Evolutionary conservation across 129 eudicot genomes (phyloP), one percentile per base, ranked within the genome.

Genomic region (Solidago caesia): DNA sequence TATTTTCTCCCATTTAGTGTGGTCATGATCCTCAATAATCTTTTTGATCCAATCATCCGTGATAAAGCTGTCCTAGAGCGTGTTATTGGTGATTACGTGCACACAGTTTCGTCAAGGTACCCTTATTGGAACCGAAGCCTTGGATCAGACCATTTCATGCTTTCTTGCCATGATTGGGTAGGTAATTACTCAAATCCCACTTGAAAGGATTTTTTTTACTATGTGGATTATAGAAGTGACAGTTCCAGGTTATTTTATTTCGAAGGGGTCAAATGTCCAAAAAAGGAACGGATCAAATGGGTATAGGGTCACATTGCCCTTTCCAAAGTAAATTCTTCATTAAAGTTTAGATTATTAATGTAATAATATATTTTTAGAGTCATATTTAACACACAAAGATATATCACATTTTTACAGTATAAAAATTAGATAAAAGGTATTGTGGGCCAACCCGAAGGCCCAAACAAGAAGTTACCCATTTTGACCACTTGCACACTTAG

Each of bases 81-180:
- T 2, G 78, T 83, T 41, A 73, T 91, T 8, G 82, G 78, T 29
- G 97, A 86, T 72, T 89, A 91, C 57, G 89, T 89, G 16, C 82
- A 64, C 21, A 44, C 70, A 7, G 75, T 91, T 14, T 88, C 96
- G 1, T 56, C 84, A 51, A 87, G 81, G 80, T 89, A 91, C 67
- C 85, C 90, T 4, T 91, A 81, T 6, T 91, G 97, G 97, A 91
- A 91, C 77, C 64, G 83, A 48, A 91, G 97, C 83, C 96, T 89
- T 2, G 97, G 97, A 75, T 87, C 96, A 52, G 92, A 91, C 72
- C 97, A 91, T 74, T 89, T 91, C 92, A 91, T 91, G 97, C 91
- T 91, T 48, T 84, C 97, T 13, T 91, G 97, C 78, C 97, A 91
- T 64, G 97, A 91, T 60, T 91, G 97, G 97, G 97, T 91, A 83